Conservation (phyloP, 371 early-diverging fungal genomes). For the Mortierella sp. region DNA sequence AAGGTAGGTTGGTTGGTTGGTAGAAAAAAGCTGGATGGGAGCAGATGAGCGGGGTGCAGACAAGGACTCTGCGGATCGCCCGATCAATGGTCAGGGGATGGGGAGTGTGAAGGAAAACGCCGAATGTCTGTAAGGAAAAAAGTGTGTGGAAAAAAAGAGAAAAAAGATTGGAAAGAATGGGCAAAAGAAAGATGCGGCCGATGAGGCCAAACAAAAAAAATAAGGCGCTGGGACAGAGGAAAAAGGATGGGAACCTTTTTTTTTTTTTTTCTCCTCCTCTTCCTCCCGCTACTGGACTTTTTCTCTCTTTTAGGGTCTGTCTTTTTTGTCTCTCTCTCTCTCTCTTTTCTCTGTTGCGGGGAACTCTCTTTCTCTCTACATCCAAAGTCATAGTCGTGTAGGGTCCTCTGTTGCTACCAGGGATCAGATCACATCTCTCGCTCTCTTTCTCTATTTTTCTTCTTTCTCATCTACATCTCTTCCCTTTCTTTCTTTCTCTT, state of each 20-base stretch:
- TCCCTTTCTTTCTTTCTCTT: not conserved
- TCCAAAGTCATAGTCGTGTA: not conserved
- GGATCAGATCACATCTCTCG: not conserved
- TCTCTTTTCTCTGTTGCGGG: not conserved
- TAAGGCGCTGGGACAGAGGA: not conserved
- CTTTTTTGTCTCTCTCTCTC: conserved; percentile 3
- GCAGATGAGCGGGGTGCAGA: not conserved
- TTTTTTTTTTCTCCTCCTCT: not conserved
- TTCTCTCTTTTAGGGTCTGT: not conserved
- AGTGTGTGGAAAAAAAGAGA: not conserved
- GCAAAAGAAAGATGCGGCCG: not conserved
- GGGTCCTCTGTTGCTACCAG: not conserved
- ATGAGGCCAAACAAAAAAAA: not conserved
- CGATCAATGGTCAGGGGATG: not conserved
- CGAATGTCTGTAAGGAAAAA: not conserved
- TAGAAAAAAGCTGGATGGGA: not conserved
- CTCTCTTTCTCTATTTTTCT: not conserved
- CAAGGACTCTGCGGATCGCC: too few relatives aligned
- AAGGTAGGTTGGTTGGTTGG: not conserved
- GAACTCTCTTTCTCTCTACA: not conserved
- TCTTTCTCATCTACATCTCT: not conserved
- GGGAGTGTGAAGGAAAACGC: not conserved
- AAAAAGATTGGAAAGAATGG: not conserved
- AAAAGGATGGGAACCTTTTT: not conserved
- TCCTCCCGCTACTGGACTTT: not conserved